Evolutionary conservation across 371 early-diverging fungal species (phyloP), one percentile per base, ranked within the genome.

Genomic region (Gilbertella persicaria): DNA sequence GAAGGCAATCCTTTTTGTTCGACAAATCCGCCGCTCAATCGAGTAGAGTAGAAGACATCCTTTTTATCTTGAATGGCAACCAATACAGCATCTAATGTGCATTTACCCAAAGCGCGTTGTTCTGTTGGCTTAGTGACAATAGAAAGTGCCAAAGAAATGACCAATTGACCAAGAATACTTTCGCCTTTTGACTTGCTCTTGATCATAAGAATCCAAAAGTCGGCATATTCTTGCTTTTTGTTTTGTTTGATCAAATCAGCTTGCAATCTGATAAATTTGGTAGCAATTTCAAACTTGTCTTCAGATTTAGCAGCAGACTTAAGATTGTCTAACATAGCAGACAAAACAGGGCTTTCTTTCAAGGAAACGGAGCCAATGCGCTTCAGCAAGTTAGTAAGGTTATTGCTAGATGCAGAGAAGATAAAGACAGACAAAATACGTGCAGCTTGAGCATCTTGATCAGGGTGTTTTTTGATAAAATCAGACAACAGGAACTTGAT

Each of bases 191-290:
- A 37, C 5, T 53, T 39, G 19, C 57, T 62, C 26, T 57, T 49
- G n/a, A 70, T 37, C 60, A 67, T 60, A 0, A 42, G 30, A 5
- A 64, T 43, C 78, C 78, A 77, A 49, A 73, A 67, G 0, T 33
- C 26, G 14, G 58, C 25, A 19, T 46, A 24, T 2, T 25, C 47
- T 6, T 38, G 14, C 8, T 40, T 42, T 4, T 50, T 50, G 39
- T 54, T 45, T 21, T 58, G 55, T 29, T 64, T 56, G 28, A 66
- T 40, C 12, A 43, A 40, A 37, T 61, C 55, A 13, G 77, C 77
- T 52, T 71, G 51, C n/a, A 65, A 48, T 23, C 63, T 52, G 39
- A 76, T 62, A 24, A 70, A 69, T 8, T 38, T 50, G 28, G 61
- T 51, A n/a, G 63, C 48, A 8, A 63, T 42, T 7, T 47, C 57